Evolutionary conservation across 2,329 filamentous ascomycete genomes (phyloP), one percentile per base, ranked within the genome.

Genomic region (Hortaea werneckii): DNA sequence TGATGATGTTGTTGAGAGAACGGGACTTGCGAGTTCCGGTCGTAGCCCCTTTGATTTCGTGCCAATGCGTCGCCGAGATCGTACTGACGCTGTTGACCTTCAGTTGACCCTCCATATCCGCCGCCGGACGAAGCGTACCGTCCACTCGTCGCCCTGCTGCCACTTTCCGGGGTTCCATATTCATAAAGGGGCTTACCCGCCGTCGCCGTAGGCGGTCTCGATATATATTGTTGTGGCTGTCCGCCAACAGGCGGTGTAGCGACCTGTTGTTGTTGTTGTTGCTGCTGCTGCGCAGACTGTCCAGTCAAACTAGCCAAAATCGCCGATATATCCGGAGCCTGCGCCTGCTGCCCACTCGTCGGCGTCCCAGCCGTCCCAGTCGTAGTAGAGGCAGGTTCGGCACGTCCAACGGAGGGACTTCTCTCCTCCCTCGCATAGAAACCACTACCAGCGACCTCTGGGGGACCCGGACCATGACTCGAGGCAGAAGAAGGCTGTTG

Each of bases 251-350:
- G 46, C 26, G 57, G 46, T 4, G 52, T 50, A 5, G 49, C 43
- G 29, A 46, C 42, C 38, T 47, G 38, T 10, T 44, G 20, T 9
- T 46, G 39, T 12, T 43, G 44, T 34, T 44, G 42, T 26, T 55
- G 50, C 30, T 34, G 32, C 32, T 35, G 32, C 20, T 20, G 20
- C 20, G 20, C 20, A 9, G 32, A 35, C 32, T 9, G 5, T 8
- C 50, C 51, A 13, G 52, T 55, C 37, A 60, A 43, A 26, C 50
- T 48, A 20, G 57, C 56, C 45, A 61, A 30, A 28, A 62, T 62
- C 7, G 58, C 57, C 37, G 58, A 51, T 30, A 62, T 60, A 38
- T 62, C 58, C 38, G 52, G 53, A 7, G 44, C 47, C 41, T 13
- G 13, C 32, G 39, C 32, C 8, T 41, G 8, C 42, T 37, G 30